Evolutionary conservation across 257 asterid genomes (phyloP), one percentile per base, ranked within the genome.

Genomic region (Primulina tabacum): DNA sequence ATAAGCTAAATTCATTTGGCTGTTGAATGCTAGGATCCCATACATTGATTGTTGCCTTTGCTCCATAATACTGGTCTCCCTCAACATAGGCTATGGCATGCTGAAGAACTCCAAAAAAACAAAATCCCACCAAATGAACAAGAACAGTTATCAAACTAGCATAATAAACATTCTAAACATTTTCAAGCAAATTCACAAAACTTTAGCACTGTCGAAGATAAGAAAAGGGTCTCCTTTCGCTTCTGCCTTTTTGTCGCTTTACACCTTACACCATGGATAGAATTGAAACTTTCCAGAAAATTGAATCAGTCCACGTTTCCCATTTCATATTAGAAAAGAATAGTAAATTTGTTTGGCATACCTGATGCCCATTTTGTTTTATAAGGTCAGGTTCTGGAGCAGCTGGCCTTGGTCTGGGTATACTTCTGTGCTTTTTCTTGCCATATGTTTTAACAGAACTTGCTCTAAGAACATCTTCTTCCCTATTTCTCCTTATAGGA

Each of bases 1-100:
- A 87, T 73, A 89, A 82, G 80, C 95, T 87, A 75, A 92, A 87
- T 73, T 89, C 97, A 78, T 89, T 89, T 63, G 93, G 38, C 73
- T 89, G 90, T 74, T 87, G 92, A 67, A 89, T 86, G 70, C 84
- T 81, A 18, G 97, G 97, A 70, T 83, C 83, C 97, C 97, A 92
- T 14, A 92, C 96, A 64, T 87, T 92, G 67, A 92, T 83, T 1
- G 95, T 82, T 30, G 95, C 96, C 80, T 89, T 89, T 79, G 96
- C 96, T 72, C 97, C 97, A 67, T 84, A 92, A 53, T 89, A 92
- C 35, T 74, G 72, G 73, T 60, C 95, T 77, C 96, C 95, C 78
- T 87, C 89, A 66, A 87, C 90, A 76, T 81, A 87, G 57, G 93
- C 96, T 80, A 86, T 80, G 75, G 96, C 97, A 80, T 84, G 92